phyloP scores from a whole-genome alignment of 192 early-diverging fungal genomes.

The Coemansia asiatica region DNA sequence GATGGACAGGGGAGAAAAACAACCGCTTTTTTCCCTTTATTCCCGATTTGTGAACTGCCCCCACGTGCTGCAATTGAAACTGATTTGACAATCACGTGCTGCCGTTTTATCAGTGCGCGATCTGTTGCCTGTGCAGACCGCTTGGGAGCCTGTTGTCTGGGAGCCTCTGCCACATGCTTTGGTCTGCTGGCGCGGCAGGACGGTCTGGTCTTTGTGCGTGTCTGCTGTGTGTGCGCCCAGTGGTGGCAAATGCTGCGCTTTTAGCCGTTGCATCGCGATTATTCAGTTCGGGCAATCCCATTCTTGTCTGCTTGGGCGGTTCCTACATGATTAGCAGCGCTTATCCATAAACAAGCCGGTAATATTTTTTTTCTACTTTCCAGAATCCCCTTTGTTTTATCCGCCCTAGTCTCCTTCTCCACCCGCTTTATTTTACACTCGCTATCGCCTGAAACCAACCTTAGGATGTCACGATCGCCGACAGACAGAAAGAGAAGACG shows the following conservation, averaged over 20 bases:
- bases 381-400: neutral
- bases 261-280: too few relatives aligned
- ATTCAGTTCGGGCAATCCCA: conserved; percentile 6
- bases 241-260: neutral
- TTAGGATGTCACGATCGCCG: conserved; percentile 1
- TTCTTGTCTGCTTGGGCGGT: neutral
- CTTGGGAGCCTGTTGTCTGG: too few relatives aligned
- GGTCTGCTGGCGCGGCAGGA: too few relatives aligned
- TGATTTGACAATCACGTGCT: neutral
- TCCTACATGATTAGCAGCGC: too few relatives aligned
- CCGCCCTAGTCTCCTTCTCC: neutral
- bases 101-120: neutral
- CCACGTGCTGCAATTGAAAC: conserved; percentile 1
- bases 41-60: neutral
- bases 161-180: too few relatives aligned
- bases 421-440: neutral
- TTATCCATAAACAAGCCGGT: neutral
- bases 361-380: neutral
- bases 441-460: neutral
- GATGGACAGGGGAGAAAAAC: neutral
- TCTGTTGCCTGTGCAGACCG: neutral
- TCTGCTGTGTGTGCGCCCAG: too few relatives aligned
- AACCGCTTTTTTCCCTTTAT: neutral
- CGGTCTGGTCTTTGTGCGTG: too few relatives aligned
- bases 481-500: conserved; percentile 12